Percentiles rank a stretch among this genome's conserved stretches.
Conservation (phyloP, 768 basidiomycete genomes). For the Tephrocybe rancida region DNA sequence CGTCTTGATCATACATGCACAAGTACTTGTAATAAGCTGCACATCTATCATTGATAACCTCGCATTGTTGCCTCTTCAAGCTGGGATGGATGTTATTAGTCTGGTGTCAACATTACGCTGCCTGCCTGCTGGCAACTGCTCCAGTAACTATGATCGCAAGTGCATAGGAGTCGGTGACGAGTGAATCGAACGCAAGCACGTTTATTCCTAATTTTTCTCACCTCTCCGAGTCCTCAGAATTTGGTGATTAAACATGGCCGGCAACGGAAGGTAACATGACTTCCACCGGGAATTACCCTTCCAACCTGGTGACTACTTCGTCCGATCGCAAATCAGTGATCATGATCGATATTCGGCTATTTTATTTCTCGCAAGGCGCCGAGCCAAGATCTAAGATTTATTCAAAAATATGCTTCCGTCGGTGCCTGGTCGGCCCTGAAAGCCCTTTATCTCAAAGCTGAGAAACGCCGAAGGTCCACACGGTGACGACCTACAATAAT, state of each 20-base stretch:
- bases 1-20: constrained; percentile 14
- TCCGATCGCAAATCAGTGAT: constrained; percentile 36
- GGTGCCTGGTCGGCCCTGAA: constrained; percentile 25
- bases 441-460: neutral
- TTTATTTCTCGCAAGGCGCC: constrained; percentile 21
- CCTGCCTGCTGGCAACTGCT: neutral
- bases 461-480: neutral
- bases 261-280: constrained; percentile 16
- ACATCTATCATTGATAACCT: constrained; percentile 2
- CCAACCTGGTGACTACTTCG: constrained; percentile 12
- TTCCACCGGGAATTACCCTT: constrained; percentile 10
- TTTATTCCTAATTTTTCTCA: neutral
- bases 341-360: constrained; percentile 37
- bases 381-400: constrained; percentile 20
- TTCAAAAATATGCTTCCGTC: constrained; percentile 27
- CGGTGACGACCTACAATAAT: no score
- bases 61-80: neutral
- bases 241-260: constrained; percentile 5
- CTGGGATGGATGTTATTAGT: neutral
- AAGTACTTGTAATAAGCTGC: constrained; percentile 1
- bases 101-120: neutral
- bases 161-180: no score
- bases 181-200: no score
- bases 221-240: constrained; percentile 3
- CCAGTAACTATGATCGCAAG: neutral